phyloP scores from a whole-genome alignment of 2,329 filamentous ascomycete genomes.

The Paraconiothyrium sp. region DNA sequence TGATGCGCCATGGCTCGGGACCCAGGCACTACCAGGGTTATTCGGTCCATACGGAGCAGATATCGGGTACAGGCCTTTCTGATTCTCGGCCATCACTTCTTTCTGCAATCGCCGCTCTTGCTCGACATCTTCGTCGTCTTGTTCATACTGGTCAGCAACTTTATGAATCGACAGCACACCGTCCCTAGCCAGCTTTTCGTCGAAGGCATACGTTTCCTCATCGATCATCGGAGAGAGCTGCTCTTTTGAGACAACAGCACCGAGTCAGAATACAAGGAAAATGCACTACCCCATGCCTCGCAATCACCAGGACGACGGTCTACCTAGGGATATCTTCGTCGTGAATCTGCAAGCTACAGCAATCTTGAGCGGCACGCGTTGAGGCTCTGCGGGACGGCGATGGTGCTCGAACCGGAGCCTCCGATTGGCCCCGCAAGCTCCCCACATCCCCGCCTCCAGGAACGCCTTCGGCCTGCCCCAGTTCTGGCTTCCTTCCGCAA shows the following conservation, averaged over 20 bases:
- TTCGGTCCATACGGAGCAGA: constrained; percentile 40
- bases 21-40: constrained; percentile 30
- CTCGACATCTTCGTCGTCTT: constrained; percentile 46
- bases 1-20: constrained; percentile 26
- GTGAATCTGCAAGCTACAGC: neutral
- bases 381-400: constrained; percentile 25
- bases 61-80: constrained; percentile 44
- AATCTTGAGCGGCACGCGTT: constrained; percentile 25
- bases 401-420: constrained; percentile 17
- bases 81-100: constrained; percentile 47
- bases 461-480: constrained; percentile 23
- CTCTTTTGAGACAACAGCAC: neutral
- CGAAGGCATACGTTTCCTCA: constrained; percentile 38
- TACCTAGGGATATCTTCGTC: too few species aligned
- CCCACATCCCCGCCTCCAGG: constrained; percentile 34
- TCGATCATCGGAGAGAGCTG: constrained; percentile 37
- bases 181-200: constrained; percentile 38
- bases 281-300: neutral
- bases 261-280: neutral
- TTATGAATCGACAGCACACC: constrained; percentile 44
- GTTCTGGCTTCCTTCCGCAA: constrained; percentile 22
- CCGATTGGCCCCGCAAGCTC: constrained; percentile 40
- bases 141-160: constrained; percentile 49
- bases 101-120: constrained; percentile 40
- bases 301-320: neutral